Evolutionary conservation across 2,329 filamentous ascomycete genomes (phyloP).

Genomic region (Ceratocystis variospora): DNA sequence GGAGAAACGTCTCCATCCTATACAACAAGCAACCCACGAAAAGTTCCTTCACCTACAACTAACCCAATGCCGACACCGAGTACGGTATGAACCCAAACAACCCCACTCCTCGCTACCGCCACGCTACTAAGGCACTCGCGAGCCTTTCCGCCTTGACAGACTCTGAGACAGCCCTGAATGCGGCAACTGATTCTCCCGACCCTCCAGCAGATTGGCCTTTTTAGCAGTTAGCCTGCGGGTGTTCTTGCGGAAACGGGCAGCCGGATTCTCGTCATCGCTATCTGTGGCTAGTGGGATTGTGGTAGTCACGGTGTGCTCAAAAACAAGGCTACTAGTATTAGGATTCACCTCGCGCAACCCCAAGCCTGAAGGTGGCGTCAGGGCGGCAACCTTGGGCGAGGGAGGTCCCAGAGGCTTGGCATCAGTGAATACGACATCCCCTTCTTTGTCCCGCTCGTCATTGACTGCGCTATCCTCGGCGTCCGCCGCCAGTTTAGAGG

Average conservation of each 20-base stretch:
- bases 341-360: slow-evolving; percentile 45
- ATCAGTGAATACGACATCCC: slow-evolving; percentile 33
- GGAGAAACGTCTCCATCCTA: neutral
- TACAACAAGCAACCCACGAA: neutral
- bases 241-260: neutral
- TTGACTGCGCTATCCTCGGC: slow-evolving; percentile 24
- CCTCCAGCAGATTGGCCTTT: slow-evolving; percentile 14
- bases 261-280: neutral
- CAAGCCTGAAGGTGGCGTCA: slow-evolving; percentile 22
- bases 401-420: slow-evolving; percentile 21
- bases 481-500: slow-evolving; percentile 33
- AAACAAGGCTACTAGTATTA: slow-evolving; percentile 24
- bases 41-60: neutral
- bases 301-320: slow-evolving; percentile 14
- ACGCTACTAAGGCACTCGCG: slow-evolving; percentile 1
- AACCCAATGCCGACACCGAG: neutral
- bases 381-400: slow-evolving; percentile 9
- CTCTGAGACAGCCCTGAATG: neutral
- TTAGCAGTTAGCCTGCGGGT: slow-evolving; percentile 8
- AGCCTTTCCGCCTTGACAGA: slow-evolving; percentile 2
- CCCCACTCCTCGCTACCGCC: neutral
- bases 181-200: slow-evolving; percentile 14
- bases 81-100: neutral
- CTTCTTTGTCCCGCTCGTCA: slow-evolving; percentile 28
- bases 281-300: slow-evolving; percentile 12